These are phyloP conservation scores for Tuber brumale DNA, from an alignment of 495 filamentous ascomycete genomes.

Conservation along the genomic window DNA sequence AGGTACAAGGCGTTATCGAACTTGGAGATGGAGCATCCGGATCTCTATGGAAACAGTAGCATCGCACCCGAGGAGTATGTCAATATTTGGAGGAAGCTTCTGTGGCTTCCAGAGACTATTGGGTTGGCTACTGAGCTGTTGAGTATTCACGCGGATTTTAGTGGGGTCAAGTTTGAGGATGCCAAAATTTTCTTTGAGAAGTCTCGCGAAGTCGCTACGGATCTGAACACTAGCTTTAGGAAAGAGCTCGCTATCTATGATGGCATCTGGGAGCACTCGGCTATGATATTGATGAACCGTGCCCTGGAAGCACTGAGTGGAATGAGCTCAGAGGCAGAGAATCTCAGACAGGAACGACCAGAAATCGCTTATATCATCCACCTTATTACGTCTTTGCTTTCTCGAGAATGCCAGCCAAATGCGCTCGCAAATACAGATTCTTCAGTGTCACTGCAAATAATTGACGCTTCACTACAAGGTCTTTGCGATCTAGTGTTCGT, in stretches of 20 bases:
- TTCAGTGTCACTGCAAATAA: slow-evolving; percentile 27
- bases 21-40: slow-evolving; percentile 7
- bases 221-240: slow-evolving; percentile 20
- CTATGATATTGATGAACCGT: slow-evolving; percentile 45
- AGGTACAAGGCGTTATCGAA: slow-evolving; percentile 25
- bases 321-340: slow-evolving; percentile 47
- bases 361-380: slow-evolving; percentile 34
- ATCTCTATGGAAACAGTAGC: slow-evolving; percentile 14
- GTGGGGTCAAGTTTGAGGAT: slow-evolving; percentile 21
- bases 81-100: slow-evolving; percentile 22
- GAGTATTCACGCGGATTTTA: slow-evolving; percentile 26
- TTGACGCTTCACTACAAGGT: slow-evolving; percentile 55
- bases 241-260: slow-evolving; percentile 16
- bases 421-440: background rate
- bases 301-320: slow-evolving; percentile 46
- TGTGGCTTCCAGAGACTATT: slow-evolving; percentile 34
- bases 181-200: slow-evolving; percentile 13
- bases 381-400: slow-evolving; percentile 32
- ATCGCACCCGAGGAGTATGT: slow-evolving; percentile 9
- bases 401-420: background rate
- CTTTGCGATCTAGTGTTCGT: slow-evolving; percentile 63
- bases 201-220: slow-evolving; percentile 13
- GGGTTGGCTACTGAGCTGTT: slow-evolving; percentile 26
- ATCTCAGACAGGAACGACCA: slow-evolving; percentile 25
- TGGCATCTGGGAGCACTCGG: slow-evolving; percentile 29